phyloP scores from a whole-genome alignment of 768 basidiomycete genomes.

The Lentinula detonsa region DNA sequence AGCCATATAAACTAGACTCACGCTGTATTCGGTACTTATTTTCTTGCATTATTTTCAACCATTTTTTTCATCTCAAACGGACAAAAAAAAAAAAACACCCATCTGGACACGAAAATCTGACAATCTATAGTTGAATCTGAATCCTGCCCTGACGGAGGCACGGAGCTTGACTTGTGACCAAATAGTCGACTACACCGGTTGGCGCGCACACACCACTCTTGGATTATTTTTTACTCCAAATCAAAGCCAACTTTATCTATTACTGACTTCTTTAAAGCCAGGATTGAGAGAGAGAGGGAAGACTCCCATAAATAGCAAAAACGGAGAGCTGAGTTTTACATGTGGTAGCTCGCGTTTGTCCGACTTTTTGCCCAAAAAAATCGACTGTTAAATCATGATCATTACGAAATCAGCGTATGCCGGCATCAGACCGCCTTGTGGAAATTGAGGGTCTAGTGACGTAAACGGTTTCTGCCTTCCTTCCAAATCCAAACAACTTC shows the following conservation, averaged over 20 bases:
- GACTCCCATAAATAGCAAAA: background rate
- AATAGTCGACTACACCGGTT: background rate
- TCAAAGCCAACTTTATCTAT: too few relatives aligned
- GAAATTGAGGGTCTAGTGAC: background rate
- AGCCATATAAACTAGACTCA: background rate
- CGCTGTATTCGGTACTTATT: background rate
- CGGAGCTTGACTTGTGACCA: conserved; percentile 4
- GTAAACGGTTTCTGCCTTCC: background rate
- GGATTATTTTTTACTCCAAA: too few relatives aligned
- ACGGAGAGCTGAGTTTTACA: background rate
- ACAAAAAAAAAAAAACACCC: background rate
- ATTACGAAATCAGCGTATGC: background rate
- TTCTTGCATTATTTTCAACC: background rate
- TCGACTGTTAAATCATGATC: too few relatives aligned
- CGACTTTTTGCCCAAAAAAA: background rate
- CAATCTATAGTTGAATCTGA: background rate
- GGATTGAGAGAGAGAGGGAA: background rate
- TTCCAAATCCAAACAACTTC: background rate
- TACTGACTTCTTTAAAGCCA: background rate
- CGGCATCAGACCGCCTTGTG: background rate
- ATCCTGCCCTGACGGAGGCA: background rate
- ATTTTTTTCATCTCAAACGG: background rate
- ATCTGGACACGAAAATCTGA: background rate
- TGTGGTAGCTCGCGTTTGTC: background rate
- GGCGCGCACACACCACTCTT: background rate